Evolutionary conservation across 257 asterid genomes (phyloP), one percentile per base, ranked within the genome.

Genomic region (Penstemon newberryi): DNA sequence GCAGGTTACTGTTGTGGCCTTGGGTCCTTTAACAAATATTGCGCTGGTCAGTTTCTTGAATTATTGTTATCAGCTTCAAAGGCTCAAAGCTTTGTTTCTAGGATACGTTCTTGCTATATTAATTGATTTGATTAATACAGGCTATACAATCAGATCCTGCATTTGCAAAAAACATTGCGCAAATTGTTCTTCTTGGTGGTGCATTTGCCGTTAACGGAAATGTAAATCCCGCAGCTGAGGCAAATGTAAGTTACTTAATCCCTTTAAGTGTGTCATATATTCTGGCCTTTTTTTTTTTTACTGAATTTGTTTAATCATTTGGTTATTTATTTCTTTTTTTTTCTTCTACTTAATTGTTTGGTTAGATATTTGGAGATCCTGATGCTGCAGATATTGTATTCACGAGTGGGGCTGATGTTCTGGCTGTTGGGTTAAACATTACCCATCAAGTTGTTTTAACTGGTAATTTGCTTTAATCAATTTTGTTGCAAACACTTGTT

Each of bases 181-280:
- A 90, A 81, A 90, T 93, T 73, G 87, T 87, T 75, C 67, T 93
- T 81, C 99, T 93, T 71, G 97, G 99, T 74, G 99, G 99, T 72
- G 95, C 99, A 38, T 93, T 93, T 84, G 83, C 96, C 49, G 96
- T 93, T 52, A 93, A 93, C 53, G 97, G 99, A 76, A 93, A 93
- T 66, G 99, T 90, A 49, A 93, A 93, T 82, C 96, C 99, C 6
- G 97, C 99, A 74, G 92, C 99, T 8, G 99, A 93, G 81, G 99
- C 99, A 47, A 93, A 93, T 83, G 99, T 93, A 69, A 80, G 87
- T 81, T 66, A 8, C 76, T 72, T 18, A 66, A 55, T 62, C 12
- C 19, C 63, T n/a, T 56, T 42, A n/a, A 37, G 67, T 73, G 38
- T 25, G 37, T 18, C 45, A 38, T 58, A 54, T 33, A 37, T 56